Percentiles rank a stretch among this genome's conserved stretches.
phyloP scores from a whole-genome alignment of 2,329 filamentous ascomycete species.

The Cordyceps farinosa region DNA sequence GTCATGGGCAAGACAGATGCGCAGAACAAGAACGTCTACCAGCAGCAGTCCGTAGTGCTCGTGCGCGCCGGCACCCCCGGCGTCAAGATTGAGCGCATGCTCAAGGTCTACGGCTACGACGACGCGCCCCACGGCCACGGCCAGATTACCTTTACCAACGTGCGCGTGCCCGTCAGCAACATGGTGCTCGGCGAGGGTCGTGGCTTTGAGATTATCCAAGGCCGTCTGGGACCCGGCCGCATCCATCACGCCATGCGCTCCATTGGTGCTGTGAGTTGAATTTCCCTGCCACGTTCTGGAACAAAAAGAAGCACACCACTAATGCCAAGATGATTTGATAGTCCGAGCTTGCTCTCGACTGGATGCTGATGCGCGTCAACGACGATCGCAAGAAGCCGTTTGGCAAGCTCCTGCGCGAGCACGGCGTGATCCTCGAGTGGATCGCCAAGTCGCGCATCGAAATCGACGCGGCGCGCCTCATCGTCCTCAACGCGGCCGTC shows the following conservation, averaged over 20 bases:
- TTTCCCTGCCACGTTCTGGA: neutral
- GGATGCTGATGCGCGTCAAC: slow-evolving; percentile 92
- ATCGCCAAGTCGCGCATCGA: slow-evolving; percentile 89
- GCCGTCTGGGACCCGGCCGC: slow-evolving; percentile 87
- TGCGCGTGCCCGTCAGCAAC: slow-evolving; percentile 78
- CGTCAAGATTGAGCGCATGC: slow-evolving; percentile 90
- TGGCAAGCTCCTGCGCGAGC: slow-evolving; percentile 78
- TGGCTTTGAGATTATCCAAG: slow-evolving; percentile 98
- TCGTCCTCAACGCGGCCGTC: slow-evolving; percentile 91
- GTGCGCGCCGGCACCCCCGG: slow-evolving; percentile 79
- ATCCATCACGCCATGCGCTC: slow-evolving; percentile 98
- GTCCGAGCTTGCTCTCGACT: slow-evolving; percentile 88
- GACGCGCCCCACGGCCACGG: slow-evolving; percentile 98
- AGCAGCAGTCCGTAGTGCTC: slow-evolving; percentile 88
- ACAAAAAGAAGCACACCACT: no score
- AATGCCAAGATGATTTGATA: slow-evolving; percentile 24
- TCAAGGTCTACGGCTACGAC: slow-evolving; percentile 92
- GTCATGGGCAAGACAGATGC: slow-evolving; percentile 93
- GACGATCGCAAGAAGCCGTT: slow-evolving; percentile 89
- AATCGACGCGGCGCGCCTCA: slow-evolving; percentile 84
- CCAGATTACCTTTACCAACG: slow-evolving; percentile 84
- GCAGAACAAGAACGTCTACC: slow-evolving; percentile 71
- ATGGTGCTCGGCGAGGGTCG: slow-evolving; percentile 90
- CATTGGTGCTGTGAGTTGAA: slow-evolving; percentile 68
- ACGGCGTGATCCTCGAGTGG: slow-evolving; percentile 94